A percentile compares a stretch with the other conserved stretches of the same genome.
phyloP scores from a whole-genome alignment of 1,139 yeast genomes.

The Taiozyma sp. region DNA sequence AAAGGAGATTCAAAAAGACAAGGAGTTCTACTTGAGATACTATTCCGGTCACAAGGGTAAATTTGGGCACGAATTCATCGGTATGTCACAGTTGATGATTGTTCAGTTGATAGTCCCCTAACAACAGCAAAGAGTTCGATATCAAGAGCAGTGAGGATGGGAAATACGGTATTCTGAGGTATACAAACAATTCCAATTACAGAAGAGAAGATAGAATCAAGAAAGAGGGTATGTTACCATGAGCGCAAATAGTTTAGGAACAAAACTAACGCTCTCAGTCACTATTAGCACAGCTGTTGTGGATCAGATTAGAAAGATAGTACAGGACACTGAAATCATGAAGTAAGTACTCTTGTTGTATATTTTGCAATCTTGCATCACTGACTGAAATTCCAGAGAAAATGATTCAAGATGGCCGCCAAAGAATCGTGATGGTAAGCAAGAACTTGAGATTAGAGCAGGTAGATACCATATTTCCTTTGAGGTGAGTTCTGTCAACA shows the following conservation, averaged over 20 bases:
- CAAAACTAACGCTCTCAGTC: neutral
- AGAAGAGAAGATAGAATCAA: constrained; percentile 38
- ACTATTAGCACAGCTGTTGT: constrained; percentile 32
- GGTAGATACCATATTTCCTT: constrained; percentile 34
- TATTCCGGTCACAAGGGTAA: constrained; percentile 41
- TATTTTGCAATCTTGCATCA: neutral
- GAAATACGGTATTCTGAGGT: constrained; percentile 33
- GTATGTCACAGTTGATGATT: constrained; percentile 14
- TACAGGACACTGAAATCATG: constrained; percentile 36
- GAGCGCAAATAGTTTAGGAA: neutral
- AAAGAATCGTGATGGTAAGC: constrained; percentile 37
- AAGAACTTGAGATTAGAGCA: constrained; percentile 37
- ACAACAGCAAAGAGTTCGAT: constrained; percentile 32
- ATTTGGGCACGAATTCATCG: constrained; percentile 41
- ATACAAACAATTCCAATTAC: constrained; percentile 43
- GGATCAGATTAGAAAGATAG: constrained; percentile 30
- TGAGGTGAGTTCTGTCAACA: constrained; percentile 22
- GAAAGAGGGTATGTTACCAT: constrained; percentile 28
- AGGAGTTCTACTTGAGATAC: constrained; percentile 32
- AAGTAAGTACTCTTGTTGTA: constrained; percentile 11
- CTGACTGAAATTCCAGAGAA: constrained; percentile 25
- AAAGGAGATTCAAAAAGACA: neutral
- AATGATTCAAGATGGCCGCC: constrained; percentile 39
- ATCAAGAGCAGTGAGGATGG: constrained; percentile 30
- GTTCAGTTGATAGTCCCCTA: neutral